phyloP scores from a whole-genome alignment of 1,139 yeast species.

The Torulaspora pretoriensis region DNA sequence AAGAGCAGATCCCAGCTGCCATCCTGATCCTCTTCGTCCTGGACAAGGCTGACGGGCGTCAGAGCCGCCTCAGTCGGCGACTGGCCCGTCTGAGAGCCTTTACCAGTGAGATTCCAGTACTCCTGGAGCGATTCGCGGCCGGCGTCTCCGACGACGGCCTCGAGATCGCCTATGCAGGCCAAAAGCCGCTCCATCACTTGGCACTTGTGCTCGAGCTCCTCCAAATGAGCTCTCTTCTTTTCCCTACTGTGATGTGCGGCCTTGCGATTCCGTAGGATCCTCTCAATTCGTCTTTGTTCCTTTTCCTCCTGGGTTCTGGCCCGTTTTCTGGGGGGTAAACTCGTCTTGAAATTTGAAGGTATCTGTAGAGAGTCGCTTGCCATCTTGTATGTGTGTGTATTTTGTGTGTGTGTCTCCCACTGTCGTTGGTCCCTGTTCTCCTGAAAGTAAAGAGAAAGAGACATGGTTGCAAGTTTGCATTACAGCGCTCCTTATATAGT shows the following conservation, averaged over 20 bases:
- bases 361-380: conserved; percentile 21
- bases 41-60: conserved; percentile 15
- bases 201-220: conserved; percentile 58
- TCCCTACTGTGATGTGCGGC: conserved; percentile 98
- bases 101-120: conserved; percentile 3
- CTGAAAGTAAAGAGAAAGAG: not conserved
- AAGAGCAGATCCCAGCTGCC: conserved; percentile 23
- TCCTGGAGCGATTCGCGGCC: conserved; percentile 11
- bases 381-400: conserved; percentile 19
- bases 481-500: conserved; percentile 1
- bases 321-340: conserved; percentile 90
- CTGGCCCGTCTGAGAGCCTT: conserved; percentile 7
- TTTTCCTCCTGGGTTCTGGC: conserved; percentile 96
- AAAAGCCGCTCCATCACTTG: conserved; percentile 31
- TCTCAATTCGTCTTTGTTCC: conserved; percentile 90
- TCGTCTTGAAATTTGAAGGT: conserved; percentile 38
- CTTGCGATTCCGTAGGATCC: conserved; percentile 87
- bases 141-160: conserved; percentile 15
- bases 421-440: conserved; percentile 5
- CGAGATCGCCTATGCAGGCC: conserved; percentile 21
- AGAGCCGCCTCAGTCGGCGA: conserved; percentile 12
- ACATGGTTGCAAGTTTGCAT: conserved; percentile 3
- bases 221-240: conserved; percentile 90
- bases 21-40: conserved; percentile 8
- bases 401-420: conserved; percentile 1